Evolutionary conservation across 345 rosid species (phyloP).

Genomic region (Leavenworthia alabamica): DNA sequence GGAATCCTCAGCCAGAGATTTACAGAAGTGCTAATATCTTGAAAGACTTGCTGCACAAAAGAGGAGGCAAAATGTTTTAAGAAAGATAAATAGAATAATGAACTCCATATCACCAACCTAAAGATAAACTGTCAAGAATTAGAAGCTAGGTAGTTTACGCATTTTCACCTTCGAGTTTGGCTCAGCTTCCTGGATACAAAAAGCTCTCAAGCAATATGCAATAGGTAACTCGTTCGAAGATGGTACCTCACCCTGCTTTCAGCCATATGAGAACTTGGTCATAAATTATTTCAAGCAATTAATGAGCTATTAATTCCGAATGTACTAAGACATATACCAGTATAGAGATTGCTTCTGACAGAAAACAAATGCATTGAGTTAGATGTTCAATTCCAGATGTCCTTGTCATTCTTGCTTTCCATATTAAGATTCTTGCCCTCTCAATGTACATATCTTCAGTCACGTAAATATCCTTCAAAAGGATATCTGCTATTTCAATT

Average conservation of each 20-base stretch:
- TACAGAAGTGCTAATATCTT: slow-evolving; percentile 54
- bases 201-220: slow-evolving; percentile 67
- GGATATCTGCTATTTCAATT: slow-evolving; percentile 44
- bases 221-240: slow-evolving; percentile 49
- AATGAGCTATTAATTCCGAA: background rate
- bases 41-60: slow-evolving; percentile 46
- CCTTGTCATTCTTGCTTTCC: slow-evolving; percentile 53
- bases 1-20: slow-evolving; percentile 52
- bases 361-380: slow-evolving; percentile 45
- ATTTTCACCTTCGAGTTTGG: slow-evolving; percentile 74
- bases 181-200: slow-evolving; percentile 62
- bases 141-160: slow-evolving; percentile 32
- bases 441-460: slow-evolving; percentile 32
- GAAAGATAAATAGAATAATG: slow-evolving; percentile 4
- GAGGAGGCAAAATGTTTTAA: slow-evolving; percentile 18
- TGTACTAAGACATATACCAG: slow-evolving; percentile 36
- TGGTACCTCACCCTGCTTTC: slow-evolving; percentile 36
- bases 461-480: slow-evolving; percentile 46
- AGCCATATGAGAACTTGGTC: slow-evolving; percentile 13
- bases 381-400: slow-evolving; percentile 46
- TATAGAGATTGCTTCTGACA: slow-evolving; percentile 64
- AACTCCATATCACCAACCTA: slow-evolving; percentile 14
- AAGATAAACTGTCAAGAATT: slow-evolving; percentile 3
- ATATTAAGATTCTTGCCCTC: slow-evolving; percentile 57
- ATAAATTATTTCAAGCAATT: slow-evolving; percentile 5